Percentiles rank a stretch among this genome's conserved stretches.
Conservation (phyloP, 192 early-diverging fungal genomes). For the Backusella sp. region DNA sequence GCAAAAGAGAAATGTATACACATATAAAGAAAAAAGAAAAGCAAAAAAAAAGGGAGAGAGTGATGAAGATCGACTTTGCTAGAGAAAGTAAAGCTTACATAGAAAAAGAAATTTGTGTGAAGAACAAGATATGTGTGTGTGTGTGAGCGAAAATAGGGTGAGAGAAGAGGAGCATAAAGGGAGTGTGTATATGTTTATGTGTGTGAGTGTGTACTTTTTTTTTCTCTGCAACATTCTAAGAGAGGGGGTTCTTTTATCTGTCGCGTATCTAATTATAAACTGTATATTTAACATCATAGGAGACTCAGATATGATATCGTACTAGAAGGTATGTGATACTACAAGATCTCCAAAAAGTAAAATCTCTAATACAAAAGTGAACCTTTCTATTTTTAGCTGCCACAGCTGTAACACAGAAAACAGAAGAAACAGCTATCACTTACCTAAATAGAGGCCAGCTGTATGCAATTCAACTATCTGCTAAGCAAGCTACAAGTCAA, state of each 20-base stretch:
- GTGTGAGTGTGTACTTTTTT: neutral
- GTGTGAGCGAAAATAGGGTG: neutral
- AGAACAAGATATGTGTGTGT: neutral
- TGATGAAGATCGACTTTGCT: no score
- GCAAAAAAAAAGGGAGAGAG: neutral
- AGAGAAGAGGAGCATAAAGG: neutral
- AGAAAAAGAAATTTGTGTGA: neutral
- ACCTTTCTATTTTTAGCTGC: slow-evolving; percentile 15
- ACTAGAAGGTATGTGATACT: slow-evolving; percentile 17
- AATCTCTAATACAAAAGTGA: neutral
- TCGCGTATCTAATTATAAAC: slow-evolving; percentile 4
- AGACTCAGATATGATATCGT: slow-evolving; percentile 17
- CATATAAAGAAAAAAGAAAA: neutral
- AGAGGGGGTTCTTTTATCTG: neutral
- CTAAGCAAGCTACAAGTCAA: slow-evolving; percentile 46
- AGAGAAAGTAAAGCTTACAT: neutral
- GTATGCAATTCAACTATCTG: slow-evolving; percentile 56
- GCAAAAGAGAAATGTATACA: neutral
- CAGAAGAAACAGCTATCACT: slow-evolving; percentile 25
- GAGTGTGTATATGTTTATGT: neutral
- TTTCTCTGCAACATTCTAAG: neutral
- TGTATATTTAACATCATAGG: neutral
- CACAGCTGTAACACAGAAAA: slow-evolving; percentile 30
- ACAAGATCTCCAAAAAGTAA: neutral
- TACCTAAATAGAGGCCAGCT: slow-evolving; percentile 47